Conservation (phyloP, 1,139 yeast species). For the Hansenula sp. region DNA sequence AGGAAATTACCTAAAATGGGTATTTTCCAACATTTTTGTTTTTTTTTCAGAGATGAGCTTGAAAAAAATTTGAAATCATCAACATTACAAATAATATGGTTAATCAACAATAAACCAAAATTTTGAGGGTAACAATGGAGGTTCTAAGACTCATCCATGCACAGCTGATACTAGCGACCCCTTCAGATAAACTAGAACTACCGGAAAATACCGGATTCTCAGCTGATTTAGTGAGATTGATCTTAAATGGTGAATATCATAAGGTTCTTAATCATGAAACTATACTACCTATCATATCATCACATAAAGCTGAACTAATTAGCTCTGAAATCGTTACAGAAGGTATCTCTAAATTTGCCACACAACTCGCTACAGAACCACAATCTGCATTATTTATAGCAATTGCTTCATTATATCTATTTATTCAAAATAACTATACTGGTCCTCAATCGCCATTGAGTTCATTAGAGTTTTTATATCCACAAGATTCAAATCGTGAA, state of each 20-base stretch:
- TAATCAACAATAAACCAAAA: too few species aligned
- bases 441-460: constrained; percentile 63
- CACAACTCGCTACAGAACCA: constrained; percentile 3
- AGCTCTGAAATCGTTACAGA: constrained; percentile 5
- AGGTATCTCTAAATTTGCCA: not conserved
- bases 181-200: constrained; percentile 4
- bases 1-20: too few species aligned
- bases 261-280: constrained; percentile 9
- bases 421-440: constrained; percentile 74
- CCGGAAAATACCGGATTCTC: constrained; percentile 4
- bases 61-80: too few species aligned
- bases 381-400: constrained; percentile 31
- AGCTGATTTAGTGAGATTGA: constrained; percentile 4
- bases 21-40: too few species aligned
- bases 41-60: too few species aligned
- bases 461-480: constrained; percentile 24
- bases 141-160: constrained; percentile 8
- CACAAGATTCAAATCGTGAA: constrained; percentile 11
- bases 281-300: constrained; percentile 1
- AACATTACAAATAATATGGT: too few species aligned
- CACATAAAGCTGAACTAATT: not conserved
- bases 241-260: constrained; percentile 15
- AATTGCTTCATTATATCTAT: constrained; percentile 59
- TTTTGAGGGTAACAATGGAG: too few species aligned
- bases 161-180: constrained; percentile 9